Conservation (phyloP, 441 rosid species). For the Corymbia calophylla region DNA sequence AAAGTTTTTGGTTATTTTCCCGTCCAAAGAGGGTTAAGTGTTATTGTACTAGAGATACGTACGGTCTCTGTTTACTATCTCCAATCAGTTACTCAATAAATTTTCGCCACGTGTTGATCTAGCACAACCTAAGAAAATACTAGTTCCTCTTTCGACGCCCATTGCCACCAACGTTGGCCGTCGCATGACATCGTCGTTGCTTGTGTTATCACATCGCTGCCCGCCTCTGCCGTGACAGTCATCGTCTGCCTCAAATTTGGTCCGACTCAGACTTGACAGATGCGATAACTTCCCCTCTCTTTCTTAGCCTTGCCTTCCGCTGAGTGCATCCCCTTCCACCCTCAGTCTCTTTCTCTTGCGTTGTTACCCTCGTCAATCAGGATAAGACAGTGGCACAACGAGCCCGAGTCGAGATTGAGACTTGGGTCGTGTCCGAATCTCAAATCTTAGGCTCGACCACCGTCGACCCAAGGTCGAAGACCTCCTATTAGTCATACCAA, state of each 20-base stretch:
- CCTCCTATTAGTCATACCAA: neutral
- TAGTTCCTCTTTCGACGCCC: neutral
- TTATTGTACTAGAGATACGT: too few relatives aligned
- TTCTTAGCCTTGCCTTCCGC: neutral
- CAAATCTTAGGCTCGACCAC: neutral
- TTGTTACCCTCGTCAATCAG: fast-evolving
- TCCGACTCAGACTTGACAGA: neutral
- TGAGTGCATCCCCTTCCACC: neutral
- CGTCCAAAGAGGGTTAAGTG: too few relatives aligned
- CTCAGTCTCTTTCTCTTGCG: neutral
- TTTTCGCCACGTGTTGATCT: neutral
- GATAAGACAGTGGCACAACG: neutral
- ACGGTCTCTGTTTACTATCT: too few relatives aligned
- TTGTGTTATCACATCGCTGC: neutral
- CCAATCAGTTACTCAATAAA: neutral
- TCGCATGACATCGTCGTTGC: neutral
- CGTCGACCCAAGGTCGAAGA: neutral
- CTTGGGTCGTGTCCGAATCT: neutral
- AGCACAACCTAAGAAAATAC: neutral
- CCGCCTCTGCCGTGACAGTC: neutral
- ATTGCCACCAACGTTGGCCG: neutral
- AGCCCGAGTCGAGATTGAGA: neutral
- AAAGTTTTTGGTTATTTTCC: too few relatives aligned
- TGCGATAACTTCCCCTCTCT: neutral
- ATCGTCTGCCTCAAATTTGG: neutral